Evolutionary conservation across 108 stramenopile genomes (phyloP).

Genomic region (Thalassiosira profunda): DNA sequence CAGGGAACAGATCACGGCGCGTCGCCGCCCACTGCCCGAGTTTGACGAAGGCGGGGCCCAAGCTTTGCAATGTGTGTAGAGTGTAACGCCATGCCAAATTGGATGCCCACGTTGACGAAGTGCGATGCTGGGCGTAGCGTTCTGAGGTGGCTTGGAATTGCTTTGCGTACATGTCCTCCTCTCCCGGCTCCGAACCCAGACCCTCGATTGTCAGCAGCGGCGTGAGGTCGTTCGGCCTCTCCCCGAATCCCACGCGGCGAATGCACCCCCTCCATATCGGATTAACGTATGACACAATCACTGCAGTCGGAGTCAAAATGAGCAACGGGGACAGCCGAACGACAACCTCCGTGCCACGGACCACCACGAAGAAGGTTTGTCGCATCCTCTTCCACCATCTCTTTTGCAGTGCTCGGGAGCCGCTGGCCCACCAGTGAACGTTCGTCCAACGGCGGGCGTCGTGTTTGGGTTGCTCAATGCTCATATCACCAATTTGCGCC

Average conservation of each 20-base stretch:
- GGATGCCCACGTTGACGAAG: conserved; percentile 30
- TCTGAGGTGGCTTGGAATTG: conserved; percentile 10
- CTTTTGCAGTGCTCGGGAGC: too few relatives aligned
- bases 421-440: too few relatives aligned
- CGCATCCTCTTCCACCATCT: conserved; percentile 11
- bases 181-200: conserved; percentile 1
- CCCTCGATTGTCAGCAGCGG: background rate
- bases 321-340: conserved; percentile 70
- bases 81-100: conserved; percentile 79
- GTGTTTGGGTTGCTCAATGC: too few relatives aligned
- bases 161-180: background rate
- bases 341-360: conserved; percentile 56
- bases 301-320: conserved; percentile 65
- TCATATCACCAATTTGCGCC: too few relatives aligned
- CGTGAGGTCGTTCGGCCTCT: background rate
- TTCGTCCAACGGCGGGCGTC: too few relatives aligned
- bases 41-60: conserved; percentile 89
- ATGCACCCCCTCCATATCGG: background rate
- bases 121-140: background rate
- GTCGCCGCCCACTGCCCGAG: conserved; percentile 93
- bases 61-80: conserved; percentile 61
- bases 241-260: too few relatives aligned
- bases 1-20: conserved; percentile 88
- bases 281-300: conserved; percentile 35
- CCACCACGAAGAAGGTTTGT: conserved; percentile 32